Percentiles rank a stretch among this genome's conserved stretches.
Conservation (phyloP, 805 yeast genomes). For the Kodamaea kaohsiungensis region DNA sequence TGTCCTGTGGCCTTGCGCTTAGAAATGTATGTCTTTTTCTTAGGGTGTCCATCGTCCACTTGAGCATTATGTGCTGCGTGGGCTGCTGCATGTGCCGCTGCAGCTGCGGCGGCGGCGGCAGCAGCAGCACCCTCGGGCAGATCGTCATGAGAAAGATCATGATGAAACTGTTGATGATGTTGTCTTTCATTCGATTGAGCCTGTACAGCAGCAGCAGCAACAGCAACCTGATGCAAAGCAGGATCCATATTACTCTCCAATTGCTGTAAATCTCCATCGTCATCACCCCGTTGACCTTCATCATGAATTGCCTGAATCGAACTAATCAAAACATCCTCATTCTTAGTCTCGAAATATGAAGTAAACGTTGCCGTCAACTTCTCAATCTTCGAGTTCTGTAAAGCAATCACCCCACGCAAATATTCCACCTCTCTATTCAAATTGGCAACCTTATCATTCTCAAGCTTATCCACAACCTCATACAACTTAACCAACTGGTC, state of each 20-base stretch:
- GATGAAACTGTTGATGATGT: constrained; percentile 7
- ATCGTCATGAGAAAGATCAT: constrained; percentile 9
- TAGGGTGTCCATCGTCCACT: neutral
- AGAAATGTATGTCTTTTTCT: constrained; percentile 10
- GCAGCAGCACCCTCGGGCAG: constrained; percentile 10
- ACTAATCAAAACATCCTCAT: constrained; percentile 28
- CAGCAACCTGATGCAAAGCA: constrained; percentile 41
- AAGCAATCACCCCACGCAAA: constrained; percentile 37
- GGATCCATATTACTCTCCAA: constrained; percentile 44
- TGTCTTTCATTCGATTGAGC: constrained; percentile 13
- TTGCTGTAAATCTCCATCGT: constrained; percentile 14
- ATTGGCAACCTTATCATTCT: constrained; percentile 26
- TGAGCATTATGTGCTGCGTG: neutral
- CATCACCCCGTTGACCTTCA: constrained; percentile 17
- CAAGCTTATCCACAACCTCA: constrained; percentile 20
- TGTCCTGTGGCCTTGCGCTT: constrained; percentile 15
- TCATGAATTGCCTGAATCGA: constrained; percentile 32
- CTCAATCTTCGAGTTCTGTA: constrained; percentile 39
- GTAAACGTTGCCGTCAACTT: constrained; percentile 35
- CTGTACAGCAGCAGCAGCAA: constrained; percentile 38
- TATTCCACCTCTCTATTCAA: constrained; percentile 35
- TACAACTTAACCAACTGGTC: constrained; percentile 11
- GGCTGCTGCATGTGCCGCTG: constrained; percentile 8
- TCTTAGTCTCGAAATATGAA: constrained; percentile 33
- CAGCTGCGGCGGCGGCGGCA: constrained; percentile 11